These are phyloP conservation scores for Leucocoprinus leucothites DNA, from an alignment of 768 basidiomycete genomes.

Conservation along the genomic window DNA sequence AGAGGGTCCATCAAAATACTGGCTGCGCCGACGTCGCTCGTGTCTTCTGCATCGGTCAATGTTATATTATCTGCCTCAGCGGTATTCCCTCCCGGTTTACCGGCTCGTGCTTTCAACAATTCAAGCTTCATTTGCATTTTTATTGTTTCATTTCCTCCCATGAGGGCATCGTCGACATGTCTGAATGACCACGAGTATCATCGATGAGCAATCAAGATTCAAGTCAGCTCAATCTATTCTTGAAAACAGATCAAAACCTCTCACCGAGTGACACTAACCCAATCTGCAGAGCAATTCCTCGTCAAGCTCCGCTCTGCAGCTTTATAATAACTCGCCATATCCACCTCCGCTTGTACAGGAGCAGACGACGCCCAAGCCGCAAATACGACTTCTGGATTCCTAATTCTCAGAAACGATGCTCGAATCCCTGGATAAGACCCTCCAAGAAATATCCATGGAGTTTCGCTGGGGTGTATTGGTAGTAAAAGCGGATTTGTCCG, in stretches of 20 bases:
- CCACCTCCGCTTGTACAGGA: constrained; percentile 46
- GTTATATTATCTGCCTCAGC: constrained; percentile 33
- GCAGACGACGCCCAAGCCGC: constrained; percentile 50
- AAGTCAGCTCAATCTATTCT: background rate
- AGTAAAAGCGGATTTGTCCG: constrained; percentile 9
- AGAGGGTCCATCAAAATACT: constrained; percentile 47
- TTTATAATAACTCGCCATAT: constrained; percentile 49
- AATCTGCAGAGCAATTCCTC: constrained; percentile 50
- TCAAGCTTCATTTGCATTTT: constrained; percentile 38
- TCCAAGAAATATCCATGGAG: constrained; percentile 48
- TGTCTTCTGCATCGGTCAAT: constrained; percentile 26
- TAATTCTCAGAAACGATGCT: constrained; percentile 40
- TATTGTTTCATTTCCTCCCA: constrained; percentile 27
- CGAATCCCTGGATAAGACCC: constrained; percentile 49
- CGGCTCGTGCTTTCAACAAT: constrained; percentile 37
- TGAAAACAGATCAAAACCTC: background rate
- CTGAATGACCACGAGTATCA: constrained; percentile 15
- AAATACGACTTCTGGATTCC: constrained; percentile 43
- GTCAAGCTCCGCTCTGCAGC: constrained; percentile 47
- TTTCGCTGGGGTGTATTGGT: constrained; percentile 36
- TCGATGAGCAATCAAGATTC: too few species aligned
- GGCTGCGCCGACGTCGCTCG: constrained; percentile 37
- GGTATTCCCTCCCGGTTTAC: constrained; percentile 40
- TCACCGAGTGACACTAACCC: constrained; percentile 40
- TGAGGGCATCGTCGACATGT: constrained; percentile 35